phyloP scores from a whole-genome alignment of 2,329 filamentous ascomycete species.

The Fusarium armeniacum region DNA sequence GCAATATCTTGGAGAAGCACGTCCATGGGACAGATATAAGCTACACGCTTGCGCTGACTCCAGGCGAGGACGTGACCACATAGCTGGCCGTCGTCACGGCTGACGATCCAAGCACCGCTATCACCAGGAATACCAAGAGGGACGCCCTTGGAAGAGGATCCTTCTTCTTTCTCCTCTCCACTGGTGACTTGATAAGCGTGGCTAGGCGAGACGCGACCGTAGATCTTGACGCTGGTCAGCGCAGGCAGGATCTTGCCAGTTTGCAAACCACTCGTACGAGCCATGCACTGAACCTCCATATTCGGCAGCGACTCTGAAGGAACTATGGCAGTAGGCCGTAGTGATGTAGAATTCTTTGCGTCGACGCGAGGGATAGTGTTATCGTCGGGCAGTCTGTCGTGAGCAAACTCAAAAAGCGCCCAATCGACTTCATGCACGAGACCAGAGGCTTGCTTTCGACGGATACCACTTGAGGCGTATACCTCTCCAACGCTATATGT shows the following conservation, averaged over 20 bases:
- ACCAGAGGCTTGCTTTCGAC: constrained; percentile 78
- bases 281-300: constrained; percentile 86
- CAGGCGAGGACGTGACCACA: constrained; percentile 93
- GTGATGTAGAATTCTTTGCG: constrained; percentile 25
- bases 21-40: constrained; percentile 97
- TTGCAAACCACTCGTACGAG: constrained; percentile 87
- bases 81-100: constrained; percentile 81
- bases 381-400: constrained; percentile 76
- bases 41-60: constrained; percentile 82
- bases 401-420: constrained; percentile 87
- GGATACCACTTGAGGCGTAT: constrained; percentile 90
- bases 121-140: constrained; percentile 83
- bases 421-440: constrained; percentile 94
- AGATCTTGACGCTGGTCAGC: constrained; percentile 88
- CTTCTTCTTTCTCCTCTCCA: constrained; percentile 44
- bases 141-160: constrained; percentile 39
- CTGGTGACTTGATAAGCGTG: constrained; percentile 75
- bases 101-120: constrained; percentile 92
- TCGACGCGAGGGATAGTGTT: constrained; percentile 73
- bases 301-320: constrained; percentile 75
- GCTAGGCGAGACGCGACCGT: constrained; percentile 84
- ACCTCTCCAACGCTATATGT: constrained; percentile 86
- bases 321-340: constrained; percentile 71
- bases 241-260: constrained; percentile 82
- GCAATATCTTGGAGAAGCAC: constrained; percentile 88